Conservation (phyloP, 169 alveolate genomes). For the Ichthyophthirius multifiliis region DNA sequence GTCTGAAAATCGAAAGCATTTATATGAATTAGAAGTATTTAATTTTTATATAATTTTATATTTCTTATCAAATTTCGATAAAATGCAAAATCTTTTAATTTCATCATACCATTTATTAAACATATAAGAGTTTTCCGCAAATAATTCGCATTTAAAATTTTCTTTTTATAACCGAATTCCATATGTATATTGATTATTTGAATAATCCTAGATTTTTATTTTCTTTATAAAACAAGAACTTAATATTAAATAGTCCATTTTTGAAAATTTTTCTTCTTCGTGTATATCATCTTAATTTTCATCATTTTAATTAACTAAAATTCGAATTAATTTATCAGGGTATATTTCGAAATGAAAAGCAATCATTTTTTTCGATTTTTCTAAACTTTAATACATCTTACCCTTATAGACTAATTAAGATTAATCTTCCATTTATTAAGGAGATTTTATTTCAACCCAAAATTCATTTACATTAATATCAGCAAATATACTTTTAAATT, state of each 20-base stretch:
- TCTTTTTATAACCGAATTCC: not conserved
- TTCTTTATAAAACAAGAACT: too few species aligned
- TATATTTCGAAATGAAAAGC: not conserved
- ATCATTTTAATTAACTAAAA: too few species aligned
- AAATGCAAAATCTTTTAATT: not conserved
- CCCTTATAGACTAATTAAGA: not conserved
- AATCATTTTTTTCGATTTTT: not conserved
- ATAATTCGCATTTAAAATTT: not conserved
- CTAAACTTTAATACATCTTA: not conserved
- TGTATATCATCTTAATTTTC: too few species aligned
- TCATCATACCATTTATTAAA: not conserved
- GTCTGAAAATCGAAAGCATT: not conserved
- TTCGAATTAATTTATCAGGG: not conserved
- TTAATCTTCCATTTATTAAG: too few species aligned
- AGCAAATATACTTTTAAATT: too few species aligned
- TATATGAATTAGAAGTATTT: not conserved
- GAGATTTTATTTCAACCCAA: too few species aligned
- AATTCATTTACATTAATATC: too few species aligned
- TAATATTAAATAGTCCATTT: too few species aligned
- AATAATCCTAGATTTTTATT: too few species aligned
- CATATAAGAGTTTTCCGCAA: not conserved
- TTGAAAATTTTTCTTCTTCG: too few species aligned
- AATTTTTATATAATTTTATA: constrained; percentile 15
- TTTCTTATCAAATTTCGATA: not conserved
- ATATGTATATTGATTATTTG: too few species aligned